Evolutionary conservation across 2,329 filamentous ascomycete species (phyloP).

Genomic region (Achaetomium macrosporum): DNA sequence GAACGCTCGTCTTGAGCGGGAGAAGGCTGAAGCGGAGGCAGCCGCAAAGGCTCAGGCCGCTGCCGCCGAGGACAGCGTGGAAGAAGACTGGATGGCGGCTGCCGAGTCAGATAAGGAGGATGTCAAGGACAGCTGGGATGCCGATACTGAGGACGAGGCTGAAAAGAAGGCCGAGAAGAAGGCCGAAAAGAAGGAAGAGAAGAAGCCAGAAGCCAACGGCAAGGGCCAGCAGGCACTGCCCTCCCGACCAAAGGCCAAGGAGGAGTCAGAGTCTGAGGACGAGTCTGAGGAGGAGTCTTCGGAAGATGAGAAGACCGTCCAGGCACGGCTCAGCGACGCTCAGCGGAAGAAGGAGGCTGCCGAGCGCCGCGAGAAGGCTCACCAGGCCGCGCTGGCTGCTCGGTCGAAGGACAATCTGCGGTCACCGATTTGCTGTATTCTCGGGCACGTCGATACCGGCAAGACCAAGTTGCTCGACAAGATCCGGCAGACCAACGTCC

Average conservation of each 20-base stretch:
- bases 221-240: constrained; percentile 23
- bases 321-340: constrained; percentile 64
- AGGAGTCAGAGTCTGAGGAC: constrained; percentile 46
- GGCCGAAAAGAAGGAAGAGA: constrained; percentile 36
- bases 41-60: constrained; percentile 49
- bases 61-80: constrained; percentile 50
- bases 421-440: constrained; percentile 98
- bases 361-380: constrained; percentile 79
- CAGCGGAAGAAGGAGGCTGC: constrained; percentile 83
- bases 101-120: constrained; percentile 69
- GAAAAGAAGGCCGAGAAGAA: constrained; percentile 39
- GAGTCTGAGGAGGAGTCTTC: constrained; percentile 60
- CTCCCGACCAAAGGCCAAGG: constrained; percentile 30
- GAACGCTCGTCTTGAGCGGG: constrained; percentile 48
- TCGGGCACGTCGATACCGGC: constrained; percentile 98
- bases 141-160: constrained; percentile 67
- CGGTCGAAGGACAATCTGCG: constrained; percentile 91
- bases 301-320: constrained; percentile 69
- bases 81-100: constrained; percentile 85
- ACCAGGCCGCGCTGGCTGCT: constrained; percentile 85
- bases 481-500: constrained; percentile 95
- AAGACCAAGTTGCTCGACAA: constrained; percentile 99
- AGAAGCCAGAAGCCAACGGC: constrained; percentile 36
- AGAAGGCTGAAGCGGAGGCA: constrained; percentile 52
- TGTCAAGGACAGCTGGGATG: constrained; percentile 94